Evolutionary conservation across 768 basidiomycete species (phyloP), one percentile per base, ranked within the genome.

Genomic region (Naganishia vaughanmartiniae): DNA sequence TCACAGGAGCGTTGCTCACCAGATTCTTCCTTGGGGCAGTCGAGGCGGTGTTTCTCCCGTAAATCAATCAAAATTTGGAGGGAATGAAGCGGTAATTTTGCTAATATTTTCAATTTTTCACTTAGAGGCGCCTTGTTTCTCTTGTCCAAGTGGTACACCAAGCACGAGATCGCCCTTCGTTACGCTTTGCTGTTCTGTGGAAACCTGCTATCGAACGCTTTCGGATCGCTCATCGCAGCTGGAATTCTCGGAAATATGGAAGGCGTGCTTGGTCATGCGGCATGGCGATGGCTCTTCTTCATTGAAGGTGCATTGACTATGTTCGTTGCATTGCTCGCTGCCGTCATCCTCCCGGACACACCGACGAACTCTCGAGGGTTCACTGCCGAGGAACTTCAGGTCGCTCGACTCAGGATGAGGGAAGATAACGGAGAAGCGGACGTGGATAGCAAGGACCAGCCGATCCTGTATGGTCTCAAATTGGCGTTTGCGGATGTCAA

Each of bases 181-280:
- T 55, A 67, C 30, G 66, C 71, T 11, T 60, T 75, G 19, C 33
- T 72, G 1, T 71, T 66, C 57, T 51, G 51, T 33, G 45, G 54
- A 24, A 87, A 85, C 74, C 83, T 92, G 33, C 87, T 91, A 65
- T 87, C 87, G 67, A 93, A 92, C 83, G 91, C 90, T 0, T 91
- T 92, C 77, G 90, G 91, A 4, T 85, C 89, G 1, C 82, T 90
- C 9, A 86, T 90, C 75, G 90, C 89, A 19, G 89, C 89, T n/a
- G 89, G 88, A 14, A 88, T 90, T 66, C 83, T 92, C 19, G 81
- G 83, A 0, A 84, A 83, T 53, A 88, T 90, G 89, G 85, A 91
- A 71, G 89, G 88, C 0, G 84, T 83, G 63, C 82, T 85, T 4
- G 89, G 89, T 1, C 87, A 89, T 51, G 77, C 87, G 33, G 89